Conservation (phyloP, 169 alveolate genomes). For the Plasmodium gaboni region DNA sequence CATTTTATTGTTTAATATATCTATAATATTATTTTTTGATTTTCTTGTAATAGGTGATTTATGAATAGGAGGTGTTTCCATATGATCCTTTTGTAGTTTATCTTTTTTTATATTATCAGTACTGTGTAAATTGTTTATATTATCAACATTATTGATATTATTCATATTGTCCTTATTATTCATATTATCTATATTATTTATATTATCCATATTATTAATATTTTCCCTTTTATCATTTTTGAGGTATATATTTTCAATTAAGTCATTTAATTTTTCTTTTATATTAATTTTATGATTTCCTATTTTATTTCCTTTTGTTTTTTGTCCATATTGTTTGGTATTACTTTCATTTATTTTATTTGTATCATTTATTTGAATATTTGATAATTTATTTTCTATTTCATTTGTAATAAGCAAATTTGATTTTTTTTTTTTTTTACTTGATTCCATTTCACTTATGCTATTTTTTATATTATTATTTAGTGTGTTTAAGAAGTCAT, state of each 20-base stretch:
- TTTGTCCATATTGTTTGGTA: slow-evolving; percentile 17
- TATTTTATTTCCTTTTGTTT: slow-evolving; percentile 14
- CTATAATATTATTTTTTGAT: slow-evolving; percentile 34
- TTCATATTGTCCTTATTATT: background rate
- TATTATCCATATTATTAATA: background rate
- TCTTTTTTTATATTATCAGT: too few relatives aligned
- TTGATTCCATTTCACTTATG: background rate
- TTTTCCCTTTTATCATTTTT: slow-evolving; percentile 11
- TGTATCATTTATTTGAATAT: slow-evolving; percentile 11
- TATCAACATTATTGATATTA: background rate
- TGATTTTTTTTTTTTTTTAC: background rate
- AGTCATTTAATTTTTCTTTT: slow-evolving; percentile 29
- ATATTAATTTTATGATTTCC: slow-evolving; percentile 29
- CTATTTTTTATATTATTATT: too few relatives aligned
- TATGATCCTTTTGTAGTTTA: too few relatives aligned
- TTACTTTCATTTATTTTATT: slow-evolving; percentile 6
- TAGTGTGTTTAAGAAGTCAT: background rate
- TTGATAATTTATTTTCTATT: background rate
- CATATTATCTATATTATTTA: background rate
- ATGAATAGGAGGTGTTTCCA: too few relatives aligned
- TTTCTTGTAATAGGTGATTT: background rate
- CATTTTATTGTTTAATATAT: slow-evolving; percentile 30
- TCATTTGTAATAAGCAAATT: background rate
- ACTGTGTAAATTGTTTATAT: background rate
- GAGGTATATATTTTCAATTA: slow-evolving; percentile 15